Evolutionary conservation across 176 grass and related monocot genomes (phyloP).

Genomic region (Oryza punctata): DNA sequence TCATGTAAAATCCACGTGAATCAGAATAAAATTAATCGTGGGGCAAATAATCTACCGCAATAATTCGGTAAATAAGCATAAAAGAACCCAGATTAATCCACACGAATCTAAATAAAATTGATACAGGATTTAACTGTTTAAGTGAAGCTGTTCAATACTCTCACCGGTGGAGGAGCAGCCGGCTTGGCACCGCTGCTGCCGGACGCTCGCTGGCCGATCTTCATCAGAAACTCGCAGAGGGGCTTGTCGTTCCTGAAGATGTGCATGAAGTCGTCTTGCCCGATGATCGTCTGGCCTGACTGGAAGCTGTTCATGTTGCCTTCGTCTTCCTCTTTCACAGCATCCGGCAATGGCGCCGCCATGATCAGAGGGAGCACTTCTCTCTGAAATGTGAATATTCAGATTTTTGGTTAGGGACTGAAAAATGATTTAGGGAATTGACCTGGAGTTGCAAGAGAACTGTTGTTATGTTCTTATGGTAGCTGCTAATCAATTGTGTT

Average conservation of each 20-base stretch:
- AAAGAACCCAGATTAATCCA: background rate
- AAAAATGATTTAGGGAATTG: background rate
- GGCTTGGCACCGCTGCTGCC: background rate
- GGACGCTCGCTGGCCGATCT: background rate
- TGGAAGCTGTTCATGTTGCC: background rate
- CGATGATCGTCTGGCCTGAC: background rate
- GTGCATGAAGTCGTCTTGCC: slow-evolving; percentile 4
- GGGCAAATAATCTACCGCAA: too few relatives aligned
- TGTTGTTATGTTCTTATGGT: background rate
- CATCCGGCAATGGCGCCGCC: background rate
- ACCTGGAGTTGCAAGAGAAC: too few relatives aligned
- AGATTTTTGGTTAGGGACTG: background rate
- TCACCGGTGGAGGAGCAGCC: slow-evolving; percentile 1
- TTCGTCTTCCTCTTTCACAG: slow-evolving; percentile 6
- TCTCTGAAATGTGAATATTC: background rate
- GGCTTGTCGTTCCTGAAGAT: background rate
- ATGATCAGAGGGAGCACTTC: background rate
- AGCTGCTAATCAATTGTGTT: background rate
- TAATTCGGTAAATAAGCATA: too few relatives aligned
- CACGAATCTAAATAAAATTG: background rate
- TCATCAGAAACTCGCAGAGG: background rate
- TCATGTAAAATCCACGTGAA: too few relatives aligned
- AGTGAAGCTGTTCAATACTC: background rate
- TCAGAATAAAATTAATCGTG: too few relatives aligned
- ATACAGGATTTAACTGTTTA: background rate